These are phyloP conservation scores for Phaeosphaeriaceae sp. DNA, from an alignment of 2,329 filamentous ascomycete species.

Conservation along the genomic window DNA sequence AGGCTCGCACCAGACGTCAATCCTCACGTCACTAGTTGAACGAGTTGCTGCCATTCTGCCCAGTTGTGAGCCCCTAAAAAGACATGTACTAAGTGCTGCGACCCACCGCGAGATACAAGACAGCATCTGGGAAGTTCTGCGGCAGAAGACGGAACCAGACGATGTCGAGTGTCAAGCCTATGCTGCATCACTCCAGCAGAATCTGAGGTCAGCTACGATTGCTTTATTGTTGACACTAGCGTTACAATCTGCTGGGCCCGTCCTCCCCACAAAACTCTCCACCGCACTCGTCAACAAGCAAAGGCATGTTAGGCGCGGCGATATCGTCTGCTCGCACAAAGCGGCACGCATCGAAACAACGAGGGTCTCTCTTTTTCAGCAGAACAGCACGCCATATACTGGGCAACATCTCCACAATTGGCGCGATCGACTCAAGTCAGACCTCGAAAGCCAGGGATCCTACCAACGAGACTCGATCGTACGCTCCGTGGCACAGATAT, in stretches of 20 bases:
- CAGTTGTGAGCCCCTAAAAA: conserved; percentile 20
- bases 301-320: conserved; percentile 17
- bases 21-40: conserved; percentile 21
- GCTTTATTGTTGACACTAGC: conserved; percentile 37
- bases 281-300: conserved; percentile 39
- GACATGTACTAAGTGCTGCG: conserved; percentile 30
- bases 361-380: conserved; percentile 45
- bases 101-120: conserved; percentile 33
- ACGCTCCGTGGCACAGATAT: conserved; percentile 59
- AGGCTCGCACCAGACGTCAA: conserved; percentile 12
- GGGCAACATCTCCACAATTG: conserved; percentile 53
- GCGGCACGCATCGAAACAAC: not conserved
- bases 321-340: conserved; percentile 26
- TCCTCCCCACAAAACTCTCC: conserved; percentile 23
- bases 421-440: conserved; percentile 54
- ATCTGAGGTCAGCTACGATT: conserved; percentile 29
- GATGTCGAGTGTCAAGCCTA: conserved; percentile 20
- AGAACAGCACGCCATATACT: conserved; percentile 48
- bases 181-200: conserved; percentile 15
- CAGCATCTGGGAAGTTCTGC: conserved; percentile 27
- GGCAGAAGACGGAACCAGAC: not conserved
- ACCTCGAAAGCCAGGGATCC: conserved; percentile 48
- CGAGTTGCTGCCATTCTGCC: conserved; percentile 20
- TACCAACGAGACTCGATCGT: conserved; percentile 57
- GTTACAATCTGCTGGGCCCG: conserved; percentile 24